Evolutionary conservation across 495 filamentous ascomycete genomes (phyloP).

Genomic region (Xylaria bambusicola): DNA sequence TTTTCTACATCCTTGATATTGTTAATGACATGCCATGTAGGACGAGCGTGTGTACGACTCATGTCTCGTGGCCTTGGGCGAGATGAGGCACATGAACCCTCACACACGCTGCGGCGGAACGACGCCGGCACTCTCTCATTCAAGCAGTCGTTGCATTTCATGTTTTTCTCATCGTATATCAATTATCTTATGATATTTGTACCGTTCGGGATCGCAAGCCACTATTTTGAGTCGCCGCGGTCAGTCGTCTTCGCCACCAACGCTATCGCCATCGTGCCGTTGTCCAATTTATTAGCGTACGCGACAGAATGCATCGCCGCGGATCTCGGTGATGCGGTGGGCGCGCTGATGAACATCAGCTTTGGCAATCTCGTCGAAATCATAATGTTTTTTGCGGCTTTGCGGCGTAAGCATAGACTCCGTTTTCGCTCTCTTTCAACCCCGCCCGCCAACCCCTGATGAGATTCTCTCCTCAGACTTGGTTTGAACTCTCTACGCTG

Average conservation of each 20-base stretch:
- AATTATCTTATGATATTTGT: constrained; percentile 13
- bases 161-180: constrained; percentile 10
- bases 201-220: constrained; percentile 11
- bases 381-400: constrained; percentile 62
- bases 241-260: constrained; percentile 63
- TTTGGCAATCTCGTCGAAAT: constrained; percentile 77
- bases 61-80: not conserved
- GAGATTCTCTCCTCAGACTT: too few relatives aligned
- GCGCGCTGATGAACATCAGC: constrained; percentile 70
- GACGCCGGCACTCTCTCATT: not conserved
- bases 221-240: constrained; percentile 9
- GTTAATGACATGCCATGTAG: not conserved
- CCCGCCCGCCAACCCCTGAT: too few relatives aligned
- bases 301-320: constrained; percentile 72
- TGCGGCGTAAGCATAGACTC: not conserved
- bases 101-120: not conserved
- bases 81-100: not conserved
- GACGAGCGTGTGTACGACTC: not conserved
- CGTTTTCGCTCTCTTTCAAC: too few relatives aligned
- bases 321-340: constrained; percentile 67
- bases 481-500: too few relatives aligned
- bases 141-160: not conserved
- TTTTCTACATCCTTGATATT: not conserved
- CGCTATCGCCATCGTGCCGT: constrained; percentile 68
- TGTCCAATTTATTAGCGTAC: constrained; percentile 65